Evolutionary conservation across 2,329 filamentous ascomycete species (phyloP).

Genomic region (Annulohypoxylon truncatum): DNA sequence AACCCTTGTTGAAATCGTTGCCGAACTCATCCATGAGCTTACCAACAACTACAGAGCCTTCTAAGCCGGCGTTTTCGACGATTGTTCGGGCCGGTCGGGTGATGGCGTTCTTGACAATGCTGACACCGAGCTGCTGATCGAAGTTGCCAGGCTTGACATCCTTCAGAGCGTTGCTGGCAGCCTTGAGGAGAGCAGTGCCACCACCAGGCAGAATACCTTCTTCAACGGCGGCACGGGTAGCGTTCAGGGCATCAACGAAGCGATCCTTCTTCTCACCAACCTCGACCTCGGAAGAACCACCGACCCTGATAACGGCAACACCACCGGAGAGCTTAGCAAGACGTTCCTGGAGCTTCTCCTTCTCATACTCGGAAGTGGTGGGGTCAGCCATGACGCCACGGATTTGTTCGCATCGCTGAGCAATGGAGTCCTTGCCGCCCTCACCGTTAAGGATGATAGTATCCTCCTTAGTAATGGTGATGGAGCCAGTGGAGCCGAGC

Average conservation of each 20-base stretch:
- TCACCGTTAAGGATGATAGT: slow-evolving; percentile 98
- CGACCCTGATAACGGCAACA: slow-evolving; percentile 99
- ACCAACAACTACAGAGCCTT: slow-evolving; percentile 95
- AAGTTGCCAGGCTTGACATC: slow-evolving; percentile 93
- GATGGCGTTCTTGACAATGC: slow-evolving; percentile 98
- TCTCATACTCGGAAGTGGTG: slow-evolving; percentile 97
- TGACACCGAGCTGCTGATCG: slow-evolving; percentile 98
- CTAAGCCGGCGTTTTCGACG: slow-evolving; percentile 95
- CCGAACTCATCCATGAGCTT: slow-evolving; percentile 97
- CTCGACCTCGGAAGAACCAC: slow-evolving; percentile 96
- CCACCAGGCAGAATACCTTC: slow-evolving; percentile 99
- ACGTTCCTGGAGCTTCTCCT: slow-evolving; percentile 99
- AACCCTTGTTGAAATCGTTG: slow-evolving; percentile 96
- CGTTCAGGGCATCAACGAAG: slow-evolving; percentile 97
- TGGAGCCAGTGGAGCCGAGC: slow-evolving; percentile 96
- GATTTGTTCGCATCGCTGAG: slow-evolving; percentile 98
- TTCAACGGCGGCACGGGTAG: slow-evolving; percentile 97
- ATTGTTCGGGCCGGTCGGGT: slow-evolving; percentile 94
- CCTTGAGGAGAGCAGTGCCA: slow-evolving; percentile 98
- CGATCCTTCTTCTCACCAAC: slow-evolving; percentile 99
- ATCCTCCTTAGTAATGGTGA: slow-evolving; percentile 99
- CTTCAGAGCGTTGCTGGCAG: slow-evolving; percentile 86
- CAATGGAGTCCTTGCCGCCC: slow-evolving; percentile 91
- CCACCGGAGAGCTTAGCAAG: slow-evolving; percentile 98
- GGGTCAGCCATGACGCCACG: slow-evolving; percentile 95